Percentiles rank a stretch among this genome's conserved stretches.
Conservation (phyloP, 1,139 yeast genomes). For the Diutina scorzettiae region DNA sequence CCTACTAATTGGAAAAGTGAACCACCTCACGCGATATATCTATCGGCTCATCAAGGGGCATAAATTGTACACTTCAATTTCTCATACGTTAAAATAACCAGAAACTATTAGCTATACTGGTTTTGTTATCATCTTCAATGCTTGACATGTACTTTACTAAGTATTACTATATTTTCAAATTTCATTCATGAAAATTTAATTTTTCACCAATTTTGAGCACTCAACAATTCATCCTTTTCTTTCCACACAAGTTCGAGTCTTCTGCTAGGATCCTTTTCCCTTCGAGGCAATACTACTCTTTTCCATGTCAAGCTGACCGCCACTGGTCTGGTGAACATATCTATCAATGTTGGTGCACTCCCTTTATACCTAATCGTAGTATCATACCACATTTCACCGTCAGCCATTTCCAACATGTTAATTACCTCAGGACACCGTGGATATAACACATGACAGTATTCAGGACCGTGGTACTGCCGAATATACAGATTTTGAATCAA, state of each 20-base stretch:
- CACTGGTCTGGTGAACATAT: background rate
- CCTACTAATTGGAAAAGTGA: too few species aligned
- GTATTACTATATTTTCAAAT: too few species aligned
- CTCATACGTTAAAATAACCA: too few species aligned
- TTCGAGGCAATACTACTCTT: background rate
- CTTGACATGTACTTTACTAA: too few species aligned
- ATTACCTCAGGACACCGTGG: conserved; percentile 49
- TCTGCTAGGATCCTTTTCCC: background rate
- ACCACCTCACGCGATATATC: too few species aligned
- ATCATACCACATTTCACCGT: conserved; percentile 35
- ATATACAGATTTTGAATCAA: conserved; percentile 38
- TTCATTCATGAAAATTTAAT: too few species aligned
- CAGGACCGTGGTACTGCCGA: conserved; percentile 41
- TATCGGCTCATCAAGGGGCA: too few species aligned
- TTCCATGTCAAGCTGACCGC: background rate
- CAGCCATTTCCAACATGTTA: conserved; percentile 29
- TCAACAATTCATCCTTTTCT: background rate
- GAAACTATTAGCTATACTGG: too few species aligned
- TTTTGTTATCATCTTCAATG: too few species aligned
- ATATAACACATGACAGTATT: conserved; percentile 42
- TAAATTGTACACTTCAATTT: too few species aligned
- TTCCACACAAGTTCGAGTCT: background rate
- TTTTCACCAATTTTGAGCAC: background rate
- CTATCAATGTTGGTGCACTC: background rate
- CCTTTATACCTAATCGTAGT: conserved; percentile 34